Conservation (phyloP, 129 eudicot species). For the Centella asiatica region DNA sequence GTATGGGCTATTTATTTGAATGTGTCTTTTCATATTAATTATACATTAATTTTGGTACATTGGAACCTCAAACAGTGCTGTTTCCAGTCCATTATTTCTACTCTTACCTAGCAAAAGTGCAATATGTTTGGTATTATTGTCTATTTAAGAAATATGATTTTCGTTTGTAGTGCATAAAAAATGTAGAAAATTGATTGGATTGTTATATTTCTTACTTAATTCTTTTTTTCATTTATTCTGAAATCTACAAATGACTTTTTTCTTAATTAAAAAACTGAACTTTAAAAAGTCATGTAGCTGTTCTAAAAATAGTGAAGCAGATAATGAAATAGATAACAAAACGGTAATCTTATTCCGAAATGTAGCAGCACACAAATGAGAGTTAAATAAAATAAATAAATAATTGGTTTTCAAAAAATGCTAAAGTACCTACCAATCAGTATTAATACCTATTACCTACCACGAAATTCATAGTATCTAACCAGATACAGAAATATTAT, state of each 20-base stretch:
- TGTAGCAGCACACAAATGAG: neutral
- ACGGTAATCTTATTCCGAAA: neutral
- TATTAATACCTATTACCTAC: neutral
- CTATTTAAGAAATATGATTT: too few species aligned
- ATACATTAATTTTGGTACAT: neutral
- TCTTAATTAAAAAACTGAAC: too few species aligned
- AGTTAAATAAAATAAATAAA: neutral
- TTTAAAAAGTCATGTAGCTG: too few species aligned
- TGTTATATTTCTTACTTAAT: too few species aligned
- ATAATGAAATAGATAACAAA: neutral
- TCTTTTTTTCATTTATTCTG: too few species aligned
- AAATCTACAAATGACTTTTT: too few species aligned
- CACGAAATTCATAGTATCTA: neutral
- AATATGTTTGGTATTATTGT: too few species aligned
- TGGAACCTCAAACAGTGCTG: neutral
- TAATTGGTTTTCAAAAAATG: neutral
- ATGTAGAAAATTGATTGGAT: too few species aligned
- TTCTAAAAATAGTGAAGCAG: neutral
- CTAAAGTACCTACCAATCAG: slow-evolving; percentile 1
- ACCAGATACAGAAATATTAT: neutral
- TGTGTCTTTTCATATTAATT: neutral
- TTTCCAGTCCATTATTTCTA: neutral
- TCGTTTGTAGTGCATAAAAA: too few species aligned
- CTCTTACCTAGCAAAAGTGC: too few species aligned
- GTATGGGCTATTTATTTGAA: slow-evolving; percentile 1